Evolutionary conservation across 2,329 filamentous ascomycete species (phyloP).

Genomic region (Sarocladium kiliense): DNA sequence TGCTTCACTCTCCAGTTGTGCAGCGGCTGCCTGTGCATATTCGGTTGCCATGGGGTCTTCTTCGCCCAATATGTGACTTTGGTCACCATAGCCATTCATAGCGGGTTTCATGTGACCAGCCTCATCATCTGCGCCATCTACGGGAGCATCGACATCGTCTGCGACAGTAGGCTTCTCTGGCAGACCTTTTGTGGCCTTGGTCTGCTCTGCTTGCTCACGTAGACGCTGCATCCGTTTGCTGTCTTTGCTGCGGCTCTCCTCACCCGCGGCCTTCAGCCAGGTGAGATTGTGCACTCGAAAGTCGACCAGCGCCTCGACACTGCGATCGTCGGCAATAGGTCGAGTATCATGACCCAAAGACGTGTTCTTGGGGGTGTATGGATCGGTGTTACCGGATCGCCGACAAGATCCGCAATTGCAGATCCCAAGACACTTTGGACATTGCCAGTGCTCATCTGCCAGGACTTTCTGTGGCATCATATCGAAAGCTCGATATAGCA

Average conservation of each 20-base stretch:
- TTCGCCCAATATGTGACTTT: constrained; percentile 26
- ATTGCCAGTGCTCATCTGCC: constrained; percentile 79
- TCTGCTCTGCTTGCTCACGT: constrained; percentile 53
- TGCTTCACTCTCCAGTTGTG: constrained; percentile 6
- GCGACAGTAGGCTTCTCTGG: not conserved
- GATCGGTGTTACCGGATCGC: constrained; percentile 57
- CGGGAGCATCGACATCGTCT: constrained; percentile 10
- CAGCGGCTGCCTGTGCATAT: constrained; percentile 12
- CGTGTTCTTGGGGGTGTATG: constrained; percentile 83
- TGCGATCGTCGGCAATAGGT: constrained; percentile 83
- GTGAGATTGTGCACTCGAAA: constrained; percentile 83
- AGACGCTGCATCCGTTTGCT: constrained; percentile 53
- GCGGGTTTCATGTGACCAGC: constrained; percentile 10
- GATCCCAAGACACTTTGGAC: constrained; percentile 77
- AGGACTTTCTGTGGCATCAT: constrained; percentile 79
- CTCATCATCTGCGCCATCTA: not conserved
- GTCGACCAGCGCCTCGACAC: constrained; percentile 84
- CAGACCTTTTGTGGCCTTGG: constrained; percentile 15
- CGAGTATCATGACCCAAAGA: constrained; percentile 87
- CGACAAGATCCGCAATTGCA: constrained; percentile 85
- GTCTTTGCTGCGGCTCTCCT: constrained; percentile 52
- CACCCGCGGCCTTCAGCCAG: constrained; percentile 64
- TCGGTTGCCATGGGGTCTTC: constrained; percentile 12
- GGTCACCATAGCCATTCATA: constrained; percentile 20
- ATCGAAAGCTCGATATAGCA: constrained; percentile 86